Percentiles rank a stretch among this genome's conserved stretches.
Conservation (phyloP, 352 stramenopile genomes). For the Aphanomyces astaci region DNA sequence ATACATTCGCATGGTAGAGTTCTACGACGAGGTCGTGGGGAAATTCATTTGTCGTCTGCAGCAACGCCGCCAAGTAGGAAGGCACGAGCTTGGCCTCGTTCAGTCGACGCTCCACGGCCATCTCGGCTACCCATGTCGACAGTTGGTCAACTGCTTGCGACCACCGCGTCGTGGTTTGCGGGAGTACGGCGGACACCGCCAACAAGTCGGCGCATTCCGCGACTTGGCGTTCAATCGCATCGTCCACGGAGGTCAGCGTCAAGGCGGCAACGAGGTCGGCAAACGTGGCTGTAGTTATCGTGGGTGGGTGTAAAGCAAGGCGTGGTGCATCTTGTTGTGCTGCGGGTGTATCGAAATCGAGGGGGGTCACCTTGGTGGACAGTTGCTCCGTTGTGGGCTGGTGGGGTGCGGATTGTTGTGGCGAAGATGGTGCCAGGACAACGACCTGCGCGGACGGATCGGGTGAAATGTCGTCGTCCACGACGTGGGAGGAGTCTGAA, state of each 20-base stretch:
- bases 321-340: no score
- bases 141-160: background rate
- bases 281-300: background rate
- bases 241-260: background rate
- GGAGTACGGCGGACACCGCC: background rate
- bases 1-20: constrained; percentile 2
- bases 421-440: no score
- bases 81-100: background rate
- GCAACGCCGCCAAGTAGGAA: background rate
- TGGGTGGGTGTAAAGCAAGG: background rate
- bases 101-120: background rate
- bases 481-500: no score
- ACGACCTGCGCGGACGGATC: no score
- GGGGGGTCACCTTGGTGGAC: no score
- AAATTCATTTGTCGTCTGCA: background rate
- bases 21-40: background rate
- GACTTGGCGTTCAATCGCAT: background rate
- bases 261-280: background rate
- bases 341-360: no score
- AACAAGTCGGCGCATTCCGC: background rate
- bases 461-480: no score
- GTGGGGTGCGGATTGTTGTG: no score
- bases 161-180: background rate
- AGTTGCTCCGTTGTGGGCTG: no score
- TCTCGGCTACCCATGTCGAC: background rate